These are phyloP conservation scores for Fusarium annulatum DNA, from an alignment of 2,329 filamentous ascomycete genomes.

Conservation along the genomic window DNA sequence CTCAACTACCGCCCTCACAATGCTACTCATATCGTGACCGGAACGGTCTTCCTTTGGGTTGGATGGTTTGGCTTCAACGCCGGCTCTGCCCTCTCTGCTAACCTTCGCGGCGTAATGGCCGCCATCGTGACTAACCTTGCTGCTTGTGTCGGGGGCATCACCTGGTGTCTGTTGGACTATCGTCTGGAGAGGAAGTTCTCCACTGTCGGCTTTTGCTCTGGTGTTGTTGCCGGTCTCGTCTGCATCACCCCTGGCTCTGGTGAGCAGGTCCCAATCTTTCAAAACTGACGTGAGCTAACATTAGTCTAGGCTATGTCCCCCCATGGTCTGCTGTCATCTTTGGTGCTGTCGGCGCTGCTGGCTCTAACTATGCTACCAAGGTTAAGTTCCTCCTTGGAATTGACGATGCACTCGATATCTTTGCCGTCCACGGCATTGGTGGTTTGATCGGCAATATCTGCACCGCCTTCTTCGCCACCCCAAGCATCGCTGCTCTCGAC, in stretches of 20 bases:
- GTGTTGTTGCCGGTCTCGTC: slow-evolving; percentile 87
- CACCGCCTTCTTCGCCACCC: slow-evolving; percentile 84
- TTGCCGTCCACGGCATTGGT: slow-evolving; percentile 83
- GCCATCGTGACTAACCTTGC: slow-evolving; percentile 87
- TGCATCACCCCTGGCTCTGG: slow-evolving; percentile 90
- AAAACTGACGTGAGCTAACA: slow-evolving; percentile 17
- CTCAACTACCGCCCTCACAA: slow-evolving; percentile 94
- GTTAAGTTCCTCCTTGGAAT: slow-evolving; percentile 85
- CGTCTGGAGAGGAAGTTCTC: slow-evolving; percentile 92
- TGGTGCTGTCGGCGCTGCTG: slow-evolving; percentile 78
- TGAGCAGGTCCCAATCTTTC: slow-evolving; percentile 39
- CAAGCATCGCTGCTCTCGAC: slow-evolving; percentile 86
- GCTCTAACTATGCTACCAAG: slow-evolving; percentile 92
- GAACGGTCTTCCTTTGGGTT: slow-evolving; percentile 94
- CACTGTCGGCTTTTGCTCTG: slow-evolving; percentile 92
- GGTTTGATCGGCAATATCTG: slow-evolving; percentile 82
- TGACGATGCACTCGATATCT: slow-evolving; percentile 90
- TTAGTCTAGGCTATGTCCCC: slow-evolving; percentile 72
- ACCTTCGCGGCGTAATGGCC: slow-evolving; percentile 87
- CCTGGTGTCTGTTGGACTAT: slow-evolving; percentile 91
- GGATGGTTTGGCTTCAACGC: slow-evolving; percentile 97
- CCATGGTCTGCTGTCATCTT: slow-evolving; percentile 86
- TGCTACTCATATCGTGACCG: slow-evolving; percentile 90
- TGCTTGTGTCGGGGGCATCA: slow-evolving; percentile 85
- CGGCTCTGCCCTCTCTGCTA: slow-evolving; percentile 82